Evolutionary conservation across 305 asterid species (phyloP).

Genomic region (Fraxinus latifolia): DNA sequence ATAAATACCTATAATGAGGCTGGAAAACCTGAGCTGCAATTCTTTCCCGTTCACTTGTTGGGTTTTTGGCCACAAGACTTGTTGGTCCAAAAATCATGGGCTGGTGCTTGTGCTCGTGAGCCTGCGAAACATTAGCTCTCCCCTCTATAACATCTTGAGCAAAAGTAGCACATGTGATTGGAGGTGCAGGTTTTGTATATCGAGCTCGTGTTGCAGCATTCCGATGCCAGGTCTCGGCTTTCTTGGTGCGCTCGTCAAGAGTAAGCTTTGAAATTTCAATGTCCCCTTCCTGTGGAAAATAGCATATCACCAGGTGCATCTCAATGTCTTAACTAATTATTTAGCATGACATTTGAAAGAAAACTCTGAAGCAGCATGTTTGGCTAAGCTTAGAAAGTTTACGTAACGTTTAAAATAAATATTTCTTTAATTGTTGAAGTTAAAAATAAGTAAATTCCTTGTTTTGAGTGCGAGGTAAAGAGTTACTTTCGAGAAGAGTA

Average conservation of each 20-base stretch:
- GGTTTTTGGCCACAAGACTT: conserved; percentile 66
- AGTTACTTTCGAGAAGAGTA: background rate
- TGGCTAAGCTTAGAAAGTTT: background rate
- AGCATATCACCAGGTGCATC: conserved; percentile 10
- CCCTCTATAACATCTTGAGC: conserved; percentile 98
- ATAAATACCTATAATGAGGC: conserved; percentile 47
- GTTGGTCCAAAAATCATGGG: conserved; percentile 94
- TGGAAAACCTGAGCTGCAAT: conserved; percentile 95
- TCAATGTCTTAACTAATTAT: background rate
- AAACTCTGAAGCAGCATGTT: conserved; percentile 1
- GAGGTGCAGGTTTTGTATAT: conserved; percentile 64
- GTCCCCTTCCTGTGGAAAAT: conserved; percentile 57
- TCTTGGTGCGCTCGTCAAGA: conserved; percentile 78
- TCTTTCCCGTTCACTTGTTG: conserved; percentile 81
- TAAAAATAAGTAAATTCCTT: background rate
- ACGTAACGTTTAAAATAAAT: background rate
- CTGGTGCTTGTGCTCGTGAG: conserved; percentile 86
- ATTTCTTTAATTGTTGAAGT: background rate
- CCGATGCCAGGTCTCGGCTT: conserved; percentile 91
- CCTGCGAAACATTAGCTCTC: conserved; percentile 66
- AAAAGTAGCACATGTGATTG: conserved; percentile 95
- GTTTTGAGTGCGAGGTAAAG: background rate
- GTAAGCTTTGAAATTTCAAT: conserved; percentile 48
- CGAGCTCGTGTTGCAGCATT: conserved; percentile 68
- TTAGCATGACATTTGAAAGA: background rate